phyloP scores from a whole-genome alignment of 345 rosid genomes.

The Euphorbia peplus region DNA sequence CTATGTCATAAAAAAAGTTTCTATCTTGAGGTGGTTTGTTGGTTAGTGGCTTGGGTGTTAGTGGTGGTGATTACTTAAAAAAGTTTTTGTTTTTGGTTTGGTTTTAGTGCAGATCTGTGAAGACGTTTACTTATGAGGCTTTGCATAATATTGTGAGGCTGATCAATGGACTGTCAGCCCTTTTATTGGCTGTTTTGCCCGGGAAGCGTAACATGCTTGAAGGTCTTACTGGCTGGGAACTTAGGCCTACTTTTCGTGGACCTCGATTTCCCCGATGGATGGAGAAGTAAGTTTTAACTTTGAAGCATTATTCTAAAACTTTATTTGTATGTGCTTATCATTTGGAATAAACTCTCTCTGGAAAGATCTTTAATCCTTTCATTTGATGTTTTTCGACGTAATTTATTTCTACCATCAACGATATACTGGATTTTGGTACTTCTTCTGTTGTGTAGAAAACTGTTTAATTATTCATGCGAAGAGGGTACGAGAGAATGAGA shows the following conservation, averaged over 20 bases:
- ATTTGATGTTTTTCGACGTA: not conserved
- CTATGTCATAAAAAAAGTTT: not conserved
- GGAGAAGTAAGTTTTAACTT: constrained; percentile 75
- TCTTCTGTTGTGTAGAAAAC: not conserved
- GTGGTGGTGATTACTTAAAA: not conserved
- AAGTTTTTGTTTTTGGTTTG: constrained; percentile 20
- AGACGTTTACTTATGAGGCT: constrained; percentile 83
- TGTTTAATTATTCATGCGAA: no score
- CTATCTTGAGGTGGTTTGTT: not conserved
- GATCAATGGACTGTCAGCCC: constrained; percentile 81
- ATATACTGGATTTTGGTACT: not conserved
- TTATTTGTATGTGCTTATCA: no score
- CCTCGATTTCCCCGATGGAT: constrained; percentile 95
- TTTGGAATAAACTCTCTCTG: not conserved
- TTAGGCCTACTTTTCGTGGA: constrained; percentile 81
- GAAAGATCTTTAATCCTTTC: not conserved
- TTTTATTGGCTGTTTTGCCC: constrained; percentile 65
- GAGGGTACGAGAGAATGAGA: no score
- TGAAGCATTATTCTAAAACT: not conserved
- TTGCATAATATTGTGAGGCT: constrained; percentile 74
- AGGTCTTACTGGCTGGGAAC: constrained; percentile 98
- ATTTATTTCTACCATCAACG: not conserved
- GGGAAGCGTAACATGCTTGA: constrained; percentile 78
- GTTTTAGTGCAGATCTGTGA: constrained; percentile 75
- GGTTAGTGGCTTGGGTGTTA: not conserved